phyloP scores from a whole-genome alignment of 169 alveolate genomes.

The Cryptosporidium muris region DNA sequence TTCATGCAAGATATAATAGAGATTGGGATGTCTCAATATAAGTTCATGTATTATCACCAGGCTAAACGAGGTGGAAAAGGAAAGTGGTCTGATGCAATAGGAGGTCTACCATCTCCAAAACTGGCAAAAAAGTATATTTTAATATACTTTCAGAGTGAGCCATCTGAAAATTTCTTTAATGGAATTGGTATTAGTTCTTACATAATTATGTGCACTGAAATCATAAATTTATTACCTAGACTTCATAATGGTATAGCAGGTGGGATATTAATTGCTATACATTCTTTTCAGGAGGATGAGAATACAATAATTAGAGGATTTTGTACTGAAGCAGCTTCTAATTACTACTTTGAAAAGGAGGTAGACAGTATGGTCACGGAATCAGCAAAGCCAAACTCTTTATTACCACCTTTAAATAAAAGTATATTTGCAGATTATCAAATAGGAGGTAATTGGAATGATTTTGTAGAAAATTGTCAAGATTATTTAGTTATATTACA shows the following conservation, averaged over 20 bases:
- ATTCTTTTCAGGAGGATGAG: conserved; percentile 60
- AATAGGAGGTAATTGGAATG: conserved; percentile 61
- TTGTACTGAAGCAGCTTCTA: conserved; percentile 58
- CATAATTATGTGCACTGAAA: conserved; percentile 37
- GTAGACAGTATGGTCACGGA: conserved; percentile 48
- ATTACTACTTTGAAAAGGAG: conserved; percentile 45
- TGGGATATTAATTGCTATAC: conserved; percentile 46
- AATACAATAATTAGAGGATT: conserved; percentile 36
- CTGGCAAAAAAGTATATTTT: conserved; percentile 33
- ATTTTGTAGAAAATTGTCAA: conserved; percentile 58
- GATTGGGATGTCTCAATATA: conserved; percentile 19
- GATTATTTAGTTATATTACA: not conserved
- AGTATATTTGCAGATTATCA: conserved; percentile 30
- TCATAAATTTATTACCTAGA: conserved; percentile 39
- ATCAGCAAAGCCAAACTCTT: conserved; percentile 52
- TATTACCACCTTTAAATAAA: conserved; percentile 37
- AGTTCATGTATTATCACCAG: conserved; percentile 54
- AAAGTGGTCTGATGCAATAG: conserved; percentile 65
- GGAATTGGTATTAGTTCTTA: conserved; percentile 11
- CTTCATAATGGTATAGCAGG: conserved; percentile 58
- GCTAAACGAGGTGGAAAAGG: conserved; percentile 67
- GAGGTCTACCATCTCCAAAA: conserved; percentile 66
- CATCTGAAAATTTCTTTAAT: conserved; percentile 19
- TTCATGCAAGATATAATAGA: conserved; percentile 13
- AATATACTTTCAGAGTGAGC: conserved; percentile 27